Percentiles rank a stretch among this genome's conserved stretches.
Conservation (phyloP, 73 alveolate species). For the Symbiodinium natans region DNA sequence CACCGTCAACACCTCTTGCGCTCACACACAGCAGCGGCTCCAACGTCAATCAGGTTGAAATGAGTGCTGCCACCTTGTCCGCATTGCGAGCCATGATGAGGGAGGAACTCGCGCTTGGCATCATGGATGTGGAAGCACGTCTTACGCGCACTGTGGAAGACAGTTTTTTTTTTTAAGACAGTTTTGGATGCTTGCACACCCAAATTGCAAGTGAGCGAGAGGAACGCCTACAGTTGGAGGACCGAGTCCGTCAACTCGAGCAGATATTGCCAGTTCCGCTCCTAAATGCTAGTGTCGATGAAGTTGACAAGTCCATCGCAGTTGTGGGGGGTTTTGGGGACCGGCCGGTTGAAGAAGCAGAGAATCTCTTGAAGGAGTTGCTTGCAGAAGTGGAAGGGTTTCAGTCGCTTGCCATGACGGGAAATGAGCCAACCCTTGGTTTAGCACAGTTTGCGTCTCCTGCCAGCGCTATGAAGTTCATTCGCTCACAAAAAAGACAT, state of each 20-base stretch:
- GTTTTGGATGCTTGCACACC: background rate
- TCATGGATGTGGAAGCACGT: background rate
- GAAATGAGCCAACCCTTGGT: background rate
- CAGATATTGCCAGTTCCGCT: background rate
- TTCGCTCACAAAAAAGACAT: background rate
- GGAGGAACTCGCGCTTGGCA: background rate
- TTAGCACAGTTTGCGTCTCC: background rate
- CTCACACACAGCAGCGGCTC: too few relatives aligned
- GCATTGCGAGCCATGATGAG: conserved; percentile 16
- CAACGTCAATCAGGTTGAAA: background rate
- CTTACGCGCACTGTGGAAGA: background rate
- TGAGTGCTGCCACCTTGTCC: background rate
- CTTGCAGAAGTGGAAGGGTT: background rate
- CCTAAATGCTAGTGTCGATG: background rate
- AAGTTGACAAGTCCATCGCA: background rate
- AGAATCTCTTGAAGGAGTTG: background rate
- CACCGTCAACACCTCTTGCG: too few relatives aligned
- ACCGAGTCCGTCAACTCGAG: background rate
- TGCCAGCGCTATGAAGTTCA: background rate
- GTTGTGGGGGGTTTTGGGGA: conserved; percentile 9
- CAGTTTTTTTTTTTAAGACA: too few relatives aligned
- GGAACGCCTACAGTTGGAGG: background rate
- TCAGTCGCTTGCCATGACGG: background rate
- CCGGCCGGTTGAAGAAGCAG: background rate
- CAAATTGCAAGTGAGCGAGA: background rate